These are phyloP conservation scores for Suillus subluteus DNA, from an alignment of 768 basidiomycete genomes.

Conservation along the genomic window DNA sequence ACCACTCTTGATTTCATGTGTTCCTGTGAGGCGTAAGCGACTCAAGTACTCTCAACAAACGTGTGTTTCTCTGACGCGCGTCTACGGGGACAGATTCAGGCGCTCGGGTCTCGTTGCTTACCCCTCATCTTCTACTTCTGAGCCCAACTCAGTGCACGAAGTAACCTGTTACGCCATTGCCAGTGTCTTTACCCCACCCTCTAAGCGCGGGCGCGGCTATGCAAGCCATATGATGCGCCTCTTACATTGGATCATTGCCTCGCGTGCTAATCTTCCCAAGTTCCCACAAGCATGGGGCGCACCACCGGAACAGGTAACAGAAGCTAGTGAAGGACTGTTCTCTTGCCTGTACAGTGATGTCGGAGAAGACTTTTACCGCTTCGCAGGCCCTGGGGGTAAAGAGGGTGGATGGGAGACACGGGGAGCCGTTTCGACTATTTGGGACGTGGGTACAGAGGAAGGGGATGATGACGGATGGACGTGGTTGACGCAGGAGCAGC, in stretches of 20 bases:
- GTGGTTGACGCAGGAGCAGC: slow-evolving; percentile 41
- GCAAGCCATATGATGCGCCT: slow-evolving; percentile 67
- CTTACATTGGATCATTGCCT: slow-evolving; percentile 57
- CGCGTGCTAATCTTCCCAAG: slow-evolving; percentile 30
- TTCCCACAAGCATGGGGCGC: slow-evolving; percentile 48
- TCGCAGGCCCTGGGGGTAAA: slow-evolving; percentile 39
- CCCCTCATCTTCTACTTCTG: slow-evolving; percentile 9
- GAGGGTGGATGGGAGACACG: slow-evolving; percentile 49
- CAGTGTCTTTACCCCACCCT: slow-evolving; percentile 56
- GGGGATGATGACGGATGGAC: slow-evolving; percentile 22
- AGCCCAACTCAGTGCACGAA: slow-evolving; percentile 25
- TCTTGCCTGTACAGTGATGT: slow-evolving; percentile 60
- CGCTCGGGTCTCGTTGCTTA: slow-evolving; percentile 36
- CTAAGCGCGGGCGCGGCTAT: slow-evolving; percentile 57
- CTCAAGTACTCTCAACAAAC: background rate
- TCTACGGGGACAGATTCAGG: slow-evolving; percentile 39
- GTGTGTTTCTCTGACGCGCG: background rate
- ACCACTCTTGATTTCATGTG: slow-evolving; percentile 54
- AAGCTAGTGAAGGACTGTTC: slow-evolving; percentile 45
- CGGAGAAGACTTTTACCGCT: slow-evolving; percentile 48
- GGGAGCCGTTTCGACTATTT: slow-evolving; percentile 42
- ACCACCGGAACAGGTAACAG: slow-evolving; percentile 40
- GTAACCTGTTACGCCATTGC: slow-evolving; percentile 56
- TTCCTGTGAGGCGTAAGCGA: slow-evolving; percentile 61
- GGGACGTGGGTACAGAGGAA: slow-evolving; percentile 32